A percentile compares a stretch with the other conserved stretches of the same genome.
Conservation (phyloP, 106 monocot genomes). For the Dendrobium chrysotoxum region DNA sequence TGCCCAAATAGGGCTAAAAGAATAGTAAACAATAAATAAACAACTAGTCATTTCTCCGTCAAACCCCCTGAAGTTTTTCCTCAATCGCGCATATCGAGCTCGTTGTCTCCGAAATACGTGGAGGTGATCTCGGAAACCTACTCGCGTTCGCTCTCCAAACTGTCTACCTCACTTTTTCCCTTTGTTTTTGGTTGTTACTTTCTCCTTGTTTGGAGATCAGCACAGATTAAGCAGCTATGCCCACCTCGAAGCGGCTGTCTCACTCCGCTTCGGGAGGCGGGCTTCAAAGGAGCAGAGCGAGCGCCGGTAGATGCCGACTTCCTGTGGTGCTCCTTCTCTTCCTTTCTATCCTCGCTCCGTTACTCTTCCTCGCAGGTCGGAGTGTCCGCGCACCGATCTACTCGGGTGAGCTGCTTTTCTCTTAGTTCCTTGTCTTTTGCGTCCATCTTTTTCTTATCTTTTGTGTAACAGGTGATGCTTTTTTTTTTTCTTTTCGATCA, state of each 20-base stretch:
- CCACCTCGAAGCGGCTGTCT: slow-evolving; percentile 27
- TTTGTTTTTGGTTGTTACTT: neutral
- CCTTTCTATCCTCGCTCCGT: slow-evolving; percentile 32
- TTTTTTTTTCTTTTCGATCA: neutral
- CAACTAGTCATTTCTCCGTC: neutral
- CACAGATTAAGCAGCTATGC: slow-evolving; percentile 14
- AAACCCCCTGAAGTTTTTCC: neutral
- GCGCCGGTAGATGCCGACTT: slow-evolving; percentile 13
- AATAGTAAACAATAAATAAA: too few species aligned
- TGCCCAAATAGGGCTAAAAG: too few species aligned
- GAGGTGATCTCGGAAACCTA: neutral
- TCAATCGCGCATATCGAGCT: neutral
- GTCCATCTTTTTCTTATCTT: neutral
- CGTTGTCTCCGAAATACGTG: neutral
- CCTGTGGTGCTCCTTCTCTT: slow-evolving; percentile 32
- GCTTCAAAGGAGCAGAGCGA: neutral
- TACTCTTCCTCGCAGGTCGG: slow-evolving; percentile 27
- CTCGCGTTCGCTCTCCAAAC: neutral
- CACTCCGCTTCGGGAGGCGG: slow-evolving; percentile 11
- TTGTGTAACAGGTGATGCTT: neutral
- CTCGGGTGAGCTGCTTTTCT: slow-evolving; percentile 18
- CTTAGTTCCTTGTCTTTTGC: neutral
- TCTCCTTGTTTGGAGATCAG: neutral
- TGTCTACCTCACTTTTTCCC: too few species aligned
- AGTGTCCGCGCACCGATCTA: slow-evolving; percentile 8